Conservation (phyloP, 148 eudicot genomes). For the Spergularia marina region DNA sequence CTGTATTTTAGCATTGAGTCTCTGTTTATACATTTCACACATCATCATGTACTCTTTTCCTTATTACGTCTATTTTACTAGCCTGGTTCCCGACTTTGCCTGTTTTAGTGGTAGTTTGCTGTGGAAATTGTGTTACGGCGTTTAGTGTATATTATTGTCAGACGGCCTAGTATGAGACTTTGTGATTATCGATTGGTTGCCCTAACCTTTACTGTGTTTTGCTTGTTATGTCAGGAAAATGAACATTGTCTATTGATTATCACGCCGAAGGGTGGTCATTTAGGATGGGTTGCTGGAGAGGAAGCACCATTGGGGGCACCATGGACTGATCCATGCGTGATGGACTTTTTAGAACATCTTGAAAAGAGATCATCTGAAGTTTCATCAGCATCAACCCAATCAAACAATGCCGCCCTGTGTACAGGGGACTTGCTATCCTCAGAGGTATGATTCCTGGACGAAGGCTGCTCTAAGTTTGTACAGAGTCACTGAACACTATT, state of each 20-base stretch:
- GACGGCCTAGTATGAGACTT: no score
- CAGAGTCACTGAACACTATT: neutral
- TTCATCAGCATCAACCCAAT: slow-evolving; percentile 21
- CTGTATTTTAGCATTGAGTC: neutral
- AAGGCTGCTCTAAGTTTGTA: neutral
- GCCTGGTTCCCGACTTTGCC: neutral
- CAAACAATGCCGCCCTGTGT: neutral
- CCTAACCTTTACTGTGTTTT: neutral
- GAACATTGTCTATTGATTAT: slow-evolving; percentile 74
- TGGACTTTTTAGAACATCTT: slow-evolving; percentile 72
- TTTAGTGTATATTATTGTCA: neutral
- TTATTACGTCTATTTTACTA: neutral
- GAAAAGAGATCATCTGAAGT: slow-evolving; percentile 35
- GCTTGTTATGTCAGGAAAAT: slow-evolving; percentile 56
- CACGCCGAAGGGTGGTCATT: slow-evolving; percentile 92
- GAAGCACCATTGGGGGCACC: slow-evolving; percentile 85
- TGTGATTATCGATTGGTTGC: neutral
- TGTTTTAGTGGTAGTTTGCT: neutral
- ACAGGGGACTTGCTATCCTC: slow-evolving; percentile 26
- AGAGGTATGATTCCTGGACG: slow-evolving; percentile 34
- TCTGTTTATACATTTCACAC: neutral
- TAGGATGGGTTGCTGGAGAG: slow-evolving; percentile 92
- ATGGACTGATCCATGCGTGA: slow-evolving; percentile 91
- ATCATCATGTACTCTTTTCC: neutral
- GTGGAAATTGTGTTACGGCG: neutral